A percentile compares a stretch with the other conserved stretches of the same genome.
Evolutionary conservation across 768 basidiomycete genomes (phyloP).

Genomic region (Auricularia cornea): DNA sequence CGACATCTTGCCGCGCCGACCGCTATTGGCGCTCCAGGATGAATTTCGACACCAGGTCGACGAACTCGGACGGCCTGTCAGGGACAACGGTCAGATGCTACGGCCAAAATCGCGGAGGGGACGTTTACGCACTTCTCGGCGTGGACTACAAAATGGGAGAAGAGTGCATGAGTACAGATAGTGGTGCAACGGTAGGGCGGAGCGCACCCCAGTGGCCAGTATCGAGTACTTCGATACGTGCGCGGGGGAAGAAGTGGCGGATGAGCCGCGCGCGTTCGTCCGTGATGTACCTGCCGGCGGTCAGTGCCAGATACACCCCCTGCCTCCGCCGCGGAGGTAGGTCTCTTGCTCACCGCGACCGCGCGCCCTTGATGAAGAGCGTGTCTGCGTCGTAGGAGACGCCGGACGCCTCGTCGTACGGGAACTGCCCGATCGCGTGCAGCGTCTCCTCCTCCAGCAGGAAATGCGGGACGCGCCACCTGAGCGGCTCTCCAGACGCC

Average conservation of each 20-base stretch:
- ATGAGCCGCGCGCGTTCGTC: conserved; percentile 53
- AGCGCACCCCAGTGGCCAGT: conserved; percentile 81
- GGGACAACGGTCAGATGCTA: neutral
- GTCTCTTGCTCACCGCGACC: conserved; percentile 48
- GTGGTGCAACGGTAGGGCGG: neutral
- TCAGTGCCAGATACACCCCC: neutral
- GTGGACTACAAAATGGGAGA: conserved; percentile 50
- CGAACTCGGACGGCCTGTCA: neutral
- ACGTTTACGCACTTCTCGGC: conserved; percentile 50
- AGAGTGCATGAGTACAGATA: neutral
- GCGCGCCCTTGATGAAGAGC: conserved; percentile 70
- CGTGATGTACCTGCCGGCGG: conserved; percentile 57
- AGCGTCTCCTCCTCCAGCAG: conserved; percentile 51
- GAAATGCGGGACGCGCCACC: conserved; percentile 67
- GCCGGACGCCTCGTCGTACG: conserved; percentile 50
- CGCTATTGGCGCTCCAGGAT: neutral
- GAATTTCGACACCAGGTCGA: neutral
- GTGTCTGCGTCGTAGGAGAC: conserved; percentile 49
- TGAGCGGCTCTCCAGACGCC: conserved; percentile 29
- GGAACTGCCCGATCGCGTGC: conserved; percentile 69
- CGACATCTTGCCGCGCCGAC: no score
- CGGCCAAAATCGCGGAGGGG: neutral
- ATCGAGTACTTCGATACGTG: conserved; percentile 54
- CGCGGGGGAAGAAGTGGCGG: conserved; percentile 64
- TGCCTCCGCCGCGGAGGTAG: neutral